Base-by-base conservation (phyloP, 176 grass and related monocot species). In the Luzula sylvatica region DNA sequence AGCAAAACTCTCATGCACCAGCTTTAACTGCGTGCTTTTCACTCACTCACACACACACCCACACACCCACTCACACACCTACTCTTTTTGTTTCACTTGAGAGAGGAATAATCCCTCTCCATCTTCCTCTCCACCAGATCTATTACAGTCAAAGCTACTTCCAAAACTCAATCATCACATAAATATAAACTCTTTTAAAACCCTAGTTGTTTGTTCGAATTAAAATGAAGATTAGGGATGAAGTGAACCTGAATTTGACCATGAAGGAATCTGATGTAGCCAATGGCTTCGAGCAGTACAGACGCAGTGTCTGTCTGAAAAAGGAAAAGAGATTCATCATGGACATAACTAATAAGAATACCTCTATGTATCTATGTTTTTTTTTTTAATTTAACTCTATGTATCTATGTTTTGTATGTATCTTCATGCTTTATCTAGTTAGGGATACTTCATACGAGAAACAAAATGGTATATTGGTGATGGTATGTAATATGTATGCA, bases 221-320 rank as follows among this genome's bases (percentile, higher is more conserved):
- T 35, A 35, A 9, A 35, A 35, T 35, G 30, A 35, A 7, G n/a
- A 7, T 9, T 35, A 35, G 30, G 9, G 30, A 35, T 7, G 28
- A 43, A 46, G 22, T 46, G 58, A 53, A 98, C 93, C 93, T 98
- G 74, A 86, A 98, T 87, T 87, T 98, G 93, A 90, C 75, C 32
- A 23, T 98, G 93, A 56, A 98, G 93, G 85, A 92, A 98, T 98
- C 93, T 98, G 78, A 98, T 98, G 72, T 90, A 98, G 26, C 81
- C 93, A 90, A 83, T 87, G 72, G 93, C 81, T 90, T 98, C 93
- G 73, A 80, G 72, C 42, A 98, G 81, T 72, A 98, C 93, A 77
- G 93, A 98, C 71, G 93, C 93, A 13, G 92, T 90, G 86, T 98
- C 92, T 83, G 92, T 98, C 92, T 98, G 86, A 20, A 46, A 66